phyloP scores from a whole-genome alignment of 176 grass and related monocot species.

The Metroxylon sagu region DNA sequence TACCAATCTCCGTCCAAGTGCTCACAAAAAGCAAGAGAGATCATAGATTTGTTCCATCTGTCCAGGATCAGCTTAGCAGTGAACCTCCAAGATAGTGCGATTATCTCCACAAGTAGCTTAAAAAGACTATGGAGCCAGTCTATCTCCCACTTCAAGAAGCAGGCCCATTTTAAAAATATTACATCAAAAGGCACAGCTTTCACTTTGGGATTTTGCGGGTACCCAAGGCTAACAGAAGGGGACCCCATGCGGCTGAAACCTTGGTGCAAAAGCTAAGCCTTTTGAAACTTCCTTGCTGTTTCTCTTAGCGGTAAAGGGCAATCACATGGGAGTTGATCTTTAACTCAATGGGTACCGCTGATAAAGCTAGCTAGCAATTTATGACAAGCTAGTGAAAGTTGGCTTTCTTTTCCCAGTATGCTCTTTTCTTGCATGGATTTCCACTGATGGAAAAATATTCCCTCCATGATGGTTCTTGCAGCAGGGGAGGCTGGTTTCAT shows the following conservation, averaged over 20 bases:
- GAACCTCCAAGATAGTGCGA: slow-evolving; percentile 51
- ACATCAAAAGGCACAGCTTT: neutral
- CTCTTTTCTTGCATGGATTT: slow-evolving; percentile 2
- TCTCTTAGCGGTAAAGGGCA: slow-evolving; percentile 12
- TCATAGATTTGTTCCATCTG: slow-evolving; percentile 83
- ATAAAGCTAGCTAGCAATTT: neutral
- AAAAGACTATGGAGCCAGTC: slow-evolving; percentile 18
- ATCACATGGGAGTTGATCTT: slow-evolving; percentile 27
- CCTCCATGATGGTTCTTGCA: neutral
- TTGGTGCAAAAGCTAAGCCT: slow-evolving; percentile 4
- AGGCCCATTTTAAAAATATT: neutral
- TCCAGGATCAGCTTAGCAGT: neutral
- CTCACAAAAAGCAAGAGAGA: slow-evolving; percentile 69
- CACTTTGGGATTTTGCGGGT: neutral
- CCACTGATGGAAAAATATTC: slow-evolving; percentile 7
- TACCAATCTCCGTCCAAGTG: slow-evolving; percentile 56
- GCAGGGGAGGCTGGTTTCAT: neutral
- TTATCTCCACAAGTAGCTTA: slow-evolving; percentile 40
- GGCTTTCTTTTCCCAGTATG: neutral
- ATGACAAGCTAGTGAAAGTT: neutral
- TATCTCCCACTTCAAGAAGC: slow-evolving; percentile 20
- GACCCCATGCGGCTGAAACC: neutral
- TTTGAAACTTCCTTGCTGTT: slow-evolving; percentile 12
- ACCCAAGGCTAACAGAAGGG: slow-evolving; percentile 23
- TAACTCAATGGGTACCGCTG: slow-evolving; percentile 19